Conservation (phyloP, 805 yeast species). For the Kluyveromyces lactis region DNA sequence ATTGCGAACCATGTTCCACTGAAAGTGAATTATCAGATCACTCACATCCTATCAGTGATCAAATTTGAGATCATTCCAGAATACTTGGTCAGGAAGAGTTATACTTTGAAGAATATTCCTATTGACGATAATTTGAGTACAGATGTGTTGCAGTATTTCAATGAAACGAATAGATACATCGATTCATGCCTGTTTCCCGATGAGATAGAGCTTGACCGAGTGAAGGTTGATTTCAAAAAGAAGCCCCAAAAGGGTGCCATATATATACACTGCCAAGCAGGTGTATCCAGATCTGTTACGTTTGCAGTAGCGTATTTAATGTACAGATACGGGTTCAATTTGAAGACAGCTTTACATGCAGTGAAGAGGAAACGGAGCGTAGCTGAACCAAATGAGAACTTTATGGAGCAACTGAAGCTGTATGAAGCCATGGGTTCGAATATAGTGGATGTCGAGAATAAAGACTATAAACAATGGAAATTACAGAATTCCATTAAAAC, state of each 20-base stretch:
- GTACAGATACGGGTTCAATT: slow-evolving; percentile 56
- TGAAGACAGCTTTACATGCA: slow-evolving; percentile 63
- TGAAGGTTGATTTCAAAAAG: slow-evolving; percentile 22
- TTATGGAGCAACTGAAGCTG: slow-evolving; percentile 60
- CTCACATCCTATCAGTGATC: slow-evolving; percentile 65
- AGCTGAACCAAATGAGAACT: slow-evolving; percentile 67
- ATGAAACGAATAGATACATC: slow-evolving; percentile 57
- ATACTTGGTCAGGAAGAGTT: slow-evolving; percentile 36
- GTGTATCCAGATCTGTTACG: slow-evolving; percentile 85
- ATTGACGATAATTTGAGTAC: slow-evolving; percentile 65
- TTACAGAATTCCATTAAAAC: slow-evolving; percentile 29
- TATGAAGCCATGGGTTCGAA: slow-evolving; percentile 41
- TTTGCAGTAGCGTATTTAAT: slow-evolving; percentile 82
- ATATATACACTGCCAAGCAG: slow-evolving; percentile 79
- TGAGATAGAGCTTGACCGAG: slow-evolving; percentile 26
- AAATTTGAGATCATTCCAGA: slow-evolving; percentile 52
- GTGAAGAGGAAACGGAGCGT: slow-evolving; percentile 54
- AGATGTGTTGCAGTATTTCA: slow-evolving; percentile 56
- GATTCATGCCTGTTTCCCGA: slow-evolving; percentile 50
- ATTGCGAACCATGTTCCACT: slow-evolving; percentile 47
- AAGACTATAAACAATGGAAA: slow-evolving; percentile 38
- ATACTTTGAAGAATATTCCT: slow-evolving; percentile 50
- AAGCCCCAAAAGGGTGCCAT: slow-evolving; percentile 38
- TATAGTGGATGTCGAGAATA: slow-evolving; percentile 23
- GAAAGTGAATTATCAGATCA: slow-evolving; percentile 43